Conservation (phyloP, 2,329 filamentous ascomycete species). For the Orbilia ellipsospora region DNA sequence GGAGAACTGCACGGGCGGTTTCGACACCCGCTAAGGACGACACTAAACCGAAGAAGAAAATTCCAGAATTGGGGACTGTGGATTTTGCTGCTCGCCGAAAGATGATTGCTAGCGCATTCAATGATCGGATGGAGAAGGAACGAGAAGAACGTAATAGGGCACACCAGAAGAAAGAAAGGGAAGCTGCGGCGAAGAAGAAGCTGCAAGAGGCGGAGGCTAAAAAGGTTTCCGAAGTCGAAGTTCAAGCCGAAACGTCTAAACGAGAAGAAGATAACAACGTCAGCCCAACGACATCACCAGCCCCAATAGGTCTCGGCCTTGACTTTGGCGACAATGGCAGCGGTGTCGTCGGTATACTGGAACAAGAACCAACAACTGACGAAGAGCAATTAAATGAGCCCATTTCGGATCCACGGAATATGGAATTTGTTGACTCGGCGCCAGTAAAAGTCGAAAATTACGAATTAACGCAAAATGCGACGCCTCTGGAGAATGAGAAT, state of each 20-base stretch:
- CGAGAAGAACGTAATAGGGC: constrained; percentile 70
- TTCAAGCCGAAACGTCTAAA: constrained; percentile 15
- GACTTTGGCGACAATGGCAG: constrained; percentile 34
- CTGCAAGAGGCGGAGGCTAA: constrained; percentile 56
- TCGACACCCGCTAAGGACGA: constrained; percentile 59
- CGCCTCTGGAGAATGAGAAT: constrained; percentile 46
- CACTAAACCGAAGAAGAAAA: constrained; percentile 63
- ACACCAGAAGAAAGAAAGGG: constrained; percentile 64
- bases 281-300: constrained; percentile 21
- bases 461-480: constrained; percentile 51
- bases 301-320: constrained; percentile 45
- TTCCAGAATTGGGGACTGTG: constrained; percentile 76
- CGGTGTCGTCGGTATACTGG: not conserved
- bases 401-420: constrained; percentile 24
- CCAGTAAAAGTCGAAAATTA: constrained; percentile 47
- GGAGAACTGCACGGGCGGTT: constrained; percentile 25
- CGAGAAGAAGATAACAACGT: constrained; percentile 22
- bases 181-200: constrained; percentile 67
- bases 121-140: constrained; percentile 79
- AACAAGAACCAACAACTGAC: constrained; percentile 14
- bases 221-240: constrained; percentile 6
- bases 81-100: constrained; percentile 86
- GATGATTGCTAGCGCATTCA: constrained; percentile 85
- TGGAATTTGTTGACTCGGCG: constrained; percentile 33
- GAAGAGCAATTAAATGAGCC: constrained; percentile 44